Conservation (phyloP, 495 filamentous ascomycete species). For the Aspergillus carlsbadensis region DNA sequence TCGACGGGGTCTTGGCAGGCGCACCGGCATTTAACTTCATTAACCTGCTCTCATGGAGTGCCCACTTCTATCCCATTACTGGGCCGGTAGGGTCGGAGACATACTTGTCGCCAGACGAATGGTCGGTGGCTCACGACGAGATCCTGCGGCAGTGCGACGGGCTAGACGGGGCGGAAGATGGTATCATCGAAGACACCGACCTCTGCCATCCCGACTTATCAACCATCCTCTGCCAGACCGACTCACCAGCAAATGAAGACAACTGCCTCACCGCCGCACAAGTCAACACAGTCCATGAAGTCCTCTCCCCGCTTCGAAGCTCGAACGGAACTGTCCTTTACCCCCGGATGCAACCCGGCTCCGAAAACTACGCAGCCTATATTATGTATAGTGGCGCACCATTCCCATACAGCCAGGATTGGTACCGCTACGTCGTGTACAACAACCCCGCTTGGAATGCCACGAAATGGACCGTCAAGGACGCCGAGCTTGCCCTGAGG, state of each 20-base stretch:
- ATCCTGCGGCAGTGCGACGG: conserved; percentile 65
- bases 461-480: conserved; percentile 34
- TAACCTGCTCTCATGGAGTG: conserved; percentile 54
- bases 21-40: conserved; percentile 52
- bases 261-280: conserved; percentile 58
- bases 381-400: conserved; percentile 40
- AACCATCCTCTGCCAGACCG: conserved; percentile 48
- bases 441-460: conserved; percentile 50
- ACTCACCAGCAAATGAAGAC: conserved; percentile 24
- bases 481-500: conserved; percentile 33
- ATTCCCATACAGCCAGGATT: conserved; percentile 41
- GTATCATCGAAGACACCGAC: conserved; percentile 61
- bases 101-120: conserved; percentile 51
- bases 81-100: conserved; percentile 44
- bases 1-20: conserved; percentile 68
- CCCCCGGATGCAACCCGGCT: conserved; percentile 51
- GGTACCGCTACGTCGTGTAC: conserved; percentile 57
- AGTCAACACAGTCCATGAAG: conserved; percentile 49
- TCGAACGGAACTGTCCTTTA: conserved; percentile 54
- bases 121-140: conserved; percentile 54
- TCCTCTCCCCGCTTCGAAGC: conserved; percentile 55
- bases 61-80: conserved; percentile 49
- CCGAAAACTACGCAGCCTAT: conserved; percentile 29
- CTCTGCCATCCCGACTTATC: conserved; percentile 56
- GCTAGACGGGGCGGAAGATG: conserved; percentile 62